phyloP scores from a whole-genome alignment of 768 basidiomycete genomes.

The Lyophyllum shimeji region DNA sequence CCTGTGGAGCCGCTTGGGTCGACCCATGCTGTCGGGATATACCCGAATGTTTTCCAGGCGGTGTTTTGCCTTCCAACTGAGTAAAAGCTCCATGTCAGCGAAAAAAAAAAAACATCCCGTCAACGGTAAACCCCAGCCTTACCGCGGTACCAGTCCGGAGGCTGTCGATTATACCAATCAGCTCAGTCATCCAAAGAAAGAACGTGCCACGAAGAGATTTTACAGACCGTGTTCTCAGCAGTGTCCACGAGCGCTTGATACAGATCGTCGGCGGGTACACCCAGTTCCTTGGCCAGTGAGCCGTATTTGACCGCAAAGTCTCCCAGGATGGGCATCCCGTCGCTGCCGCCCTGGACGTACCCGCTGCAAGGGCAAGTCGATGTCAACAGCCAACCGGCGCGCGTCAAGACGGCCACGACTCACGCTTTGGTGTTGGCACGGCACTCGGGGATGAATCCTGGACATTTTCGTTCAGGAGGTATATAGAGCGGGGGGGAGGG shows the following conservation, averaged over 20 bases:
- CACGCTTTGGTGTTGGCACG: conserved; percentile 49
- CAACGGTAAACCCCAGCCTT: neutral
- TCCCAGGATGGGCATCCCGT: conserved; percentile 52
- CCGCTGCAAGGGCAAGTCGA: conserved; percentile 28
- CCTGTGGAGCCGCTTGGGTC: conserved; percentile 47
- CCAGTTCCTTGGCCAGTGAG: conserved; percentile 32
- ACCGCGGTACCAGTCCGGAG: conserved; percentile 44
- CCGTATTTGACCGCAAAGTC: conserved; percentile 52
- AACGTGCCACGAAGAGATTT: neutral
- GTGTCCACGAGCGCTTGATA: conserved; percentile 51
- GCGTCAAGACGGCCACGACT: conserved; percentile 5
- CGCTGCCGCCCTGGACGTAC: conserved; percentile 49
- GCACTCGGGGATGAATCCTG: conserved; percentile 51
- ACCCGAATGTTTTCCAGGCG: neutral
- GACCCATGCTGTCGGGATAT: neutral
- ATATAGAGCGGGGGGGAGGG: neutral
- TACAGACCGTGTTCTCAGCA: conserved; percentile 48
- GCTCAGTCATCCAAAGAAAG: neutral
- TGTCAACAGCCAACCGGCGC: neutral
- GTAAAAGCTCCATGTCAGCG: too few species aligned
- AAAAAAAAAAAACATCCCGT: neutral
- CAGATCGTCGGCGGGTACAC: conserved; percentile 43
- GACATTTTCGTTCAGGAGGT: neutral
- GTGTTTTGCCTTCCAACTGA: conserved; percentile 50
- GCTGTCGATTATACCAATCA: conserved; percentile 24